phyloP scores from a whole-genome alignment of 768 basidiomycete species.

The Boletales sp. region DNA sequence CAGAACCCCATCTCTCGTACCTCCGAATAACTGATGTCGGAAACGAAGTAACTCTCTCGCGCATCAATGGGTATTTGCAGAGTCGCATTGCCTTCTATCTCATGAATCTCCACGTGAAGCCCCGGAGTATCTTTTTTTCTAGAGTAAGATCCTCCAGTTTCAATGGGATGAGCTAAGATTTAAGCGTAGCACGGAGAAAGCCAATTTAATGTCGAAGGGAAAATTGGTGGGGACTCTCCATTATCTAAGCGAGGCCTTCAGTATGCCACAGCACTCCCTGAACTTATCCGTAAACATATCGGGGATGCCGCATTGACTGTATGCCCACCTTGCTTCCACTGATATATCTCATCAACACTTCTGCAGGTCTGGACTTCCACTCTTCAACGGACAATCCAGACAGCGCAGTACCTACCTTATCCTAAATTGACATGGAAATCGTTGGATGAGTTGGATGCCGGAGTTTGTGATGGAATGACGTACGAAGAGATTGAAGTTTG shows the following conservation, averaged over 20 bases:
- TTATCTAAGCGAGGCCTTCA: conserved; percentile 80
- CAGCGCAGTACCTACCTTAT: conserved; percentile 76
- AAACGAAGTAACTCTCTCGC: conserved; percentile 76
- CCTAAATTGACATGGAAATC: conserved; percentile 98
- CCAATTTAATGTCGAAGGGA: conserved; percentile 92
- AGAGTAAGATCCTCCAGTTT: conserved; percentile 55
- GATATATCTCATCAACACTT: background rate
- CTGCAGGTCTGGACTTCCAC: conserved; percentile 99
- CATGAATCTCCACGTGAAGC: conserved; percentile 97
- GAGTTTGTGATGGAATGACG: conserved; percentile 99
- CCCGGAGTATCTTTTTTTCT: conserved; percentile 94
- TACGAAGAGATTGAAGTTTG: conserved; percentile 96
- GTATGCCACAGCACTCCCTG: conserved; percentile 85
- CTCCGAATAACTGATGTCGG: conserved; percentile 93
- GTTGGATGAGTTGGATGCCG: conserved; percentile 96
- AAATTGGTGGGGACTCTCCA: conserved; percentile 95
- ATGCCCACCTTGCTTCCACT: conserved; percentile 16
- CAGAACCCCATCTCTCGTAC: conserved; percentile 86
- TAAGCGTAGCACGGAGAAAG: conserved; percentile 88
- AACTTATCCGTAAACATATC: conserved; percentile 84
- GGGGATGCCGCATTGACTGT: conserved; percentile 87
- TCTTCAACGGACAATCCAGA: conserved; percentile 87
- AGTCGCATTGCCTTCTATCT: conserved; percentile 97
- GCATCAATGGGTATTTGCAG: conserved; percentile 93
- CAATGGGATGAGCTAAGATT: conserved; percentile 2